phyloP scores from a whole-genome alignment of 176 grass and related monocot genomes.

The Miscanthus lutarioriparius region DNA sequence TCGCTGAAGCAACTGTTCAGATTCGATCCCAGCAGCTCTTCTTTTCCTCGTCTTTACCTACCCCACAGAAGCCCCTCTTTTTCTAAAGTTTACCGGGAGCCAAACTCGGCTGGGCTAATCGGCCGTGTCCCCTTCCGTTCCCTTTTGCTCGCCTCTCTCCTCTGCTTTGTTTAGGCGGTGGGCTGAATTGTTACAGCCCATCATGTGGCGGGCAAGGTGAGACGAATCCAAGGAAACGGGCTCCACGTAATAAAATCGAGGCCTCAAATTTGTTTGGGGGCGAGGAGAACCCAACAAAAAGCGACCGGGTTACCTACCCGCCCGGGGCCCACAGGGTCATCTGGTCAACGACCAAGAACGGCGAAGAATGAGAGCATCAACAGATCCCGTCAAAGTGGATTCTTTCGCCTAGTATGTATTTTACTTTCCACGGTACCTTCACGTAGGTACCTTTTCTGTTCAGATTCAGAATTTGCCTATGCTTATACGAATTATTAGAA shows the following conservation, averaged over 20 bases:
- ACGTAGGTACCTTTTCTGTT: not conserved
- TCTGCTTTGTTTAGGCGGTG: slow-evolving; percentile 27
- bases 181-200: slow-evolving; percentile 52
- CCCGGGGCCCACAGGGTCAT: not conserved
- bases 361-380: not conserved
- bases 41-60: not conserved
- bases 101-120: not conserved
- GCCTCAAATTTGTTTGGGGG: slow-evolving; percentile 7
- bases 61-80: slow-evolving; percentile 41
- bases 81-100: slow-evolving; percentile 8
- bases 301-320: not conserved
- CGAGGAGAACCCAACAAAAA: slow-evolving; percentile 20
- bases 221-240: slow-evolving; percentile 58
- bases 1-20: not conserved
- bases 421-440: not conserved
- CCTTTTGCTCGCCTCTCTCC: not conserved
- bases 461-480: not conserved
- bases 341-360: slow-evolving; percentile 24
- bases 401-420: not conserved
- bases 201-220: slow-evolving; percentile 46
- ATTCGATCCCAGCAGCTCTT: not conserved
- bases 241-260: slow-evolving; percentile 63
- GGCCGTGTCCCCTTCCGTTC: not conserved
- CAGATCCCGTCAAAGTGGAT: not conserved
- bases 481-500: not conserved